Conservation (phyloP, 331 rosid species). For the Quercus lobata region DNA sequence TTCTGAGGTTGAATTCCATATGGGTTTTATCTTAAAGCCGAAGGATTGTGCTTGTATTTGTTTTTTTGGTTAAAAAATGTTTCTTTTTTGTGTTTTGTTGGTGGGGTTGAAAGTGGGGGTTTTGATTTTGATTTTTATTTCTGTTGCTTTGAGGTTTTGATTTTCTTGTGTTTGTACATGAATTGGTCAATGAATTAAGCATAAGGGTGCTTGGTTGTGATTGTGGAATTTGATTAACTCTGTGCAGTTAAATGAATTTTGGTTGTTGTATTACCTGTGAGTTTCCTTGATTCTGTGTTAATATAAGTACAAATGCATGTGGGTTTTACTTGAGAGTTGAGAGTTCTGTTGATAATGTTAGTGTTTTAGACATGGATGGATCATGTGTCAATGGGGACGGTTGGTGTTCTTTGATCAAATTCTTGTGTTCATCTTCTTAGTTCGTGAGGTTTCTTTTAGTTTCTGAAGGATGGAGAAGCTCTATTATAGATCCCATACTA, state of each 20-base stretch:
- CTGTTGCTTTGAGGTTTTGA: background rate
- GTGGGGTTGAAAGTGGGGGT: constrained; percentile 26
- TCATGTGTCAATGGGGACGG: constrained; percentile 16
- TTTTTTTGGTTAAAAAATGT: background rate
- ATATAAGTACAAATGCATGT: constrained; percentile 13
- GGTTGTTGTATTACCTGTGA: constrained; percentile 6
- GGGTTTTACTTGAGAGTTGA: background rate
- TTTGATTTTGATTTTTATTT: constrained; percentile 13
- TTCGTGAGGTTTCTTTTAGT: background rate
- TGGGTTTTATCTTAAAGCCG: constrained; percentile 19
- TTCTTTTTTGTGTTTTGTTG: background rate
- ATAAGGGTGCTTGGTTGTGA: background rate
- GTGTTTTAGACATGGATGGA: constrained; percentile 17
- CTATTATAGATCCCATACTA: constrained; percentile 1
- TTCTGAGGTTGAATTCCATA: constrained; percentile 22
- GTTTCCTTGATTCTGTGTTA: background rate
- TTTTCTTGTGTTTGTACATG: constrained; percentile 1
- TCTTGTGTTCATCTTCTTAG: background rate
- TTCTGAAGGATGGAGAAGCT: background rate
- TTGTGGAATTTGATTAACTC: constrained; percentile 1
- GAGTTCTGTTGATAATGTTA: constrained; percentile 4
- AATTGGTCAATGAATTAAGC: constrained; percentile 14
- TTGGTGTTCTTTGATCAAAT: background rate
- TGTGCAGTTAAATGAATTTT: background rate
- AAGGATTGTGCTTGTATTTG: constrained; percentile 3